These are phyloP conservation scores for Myriangium duriaei DNA, from an alignment of 2,329 filamentous ascomycete genomes.

Conservation along the genomic window DNA sequence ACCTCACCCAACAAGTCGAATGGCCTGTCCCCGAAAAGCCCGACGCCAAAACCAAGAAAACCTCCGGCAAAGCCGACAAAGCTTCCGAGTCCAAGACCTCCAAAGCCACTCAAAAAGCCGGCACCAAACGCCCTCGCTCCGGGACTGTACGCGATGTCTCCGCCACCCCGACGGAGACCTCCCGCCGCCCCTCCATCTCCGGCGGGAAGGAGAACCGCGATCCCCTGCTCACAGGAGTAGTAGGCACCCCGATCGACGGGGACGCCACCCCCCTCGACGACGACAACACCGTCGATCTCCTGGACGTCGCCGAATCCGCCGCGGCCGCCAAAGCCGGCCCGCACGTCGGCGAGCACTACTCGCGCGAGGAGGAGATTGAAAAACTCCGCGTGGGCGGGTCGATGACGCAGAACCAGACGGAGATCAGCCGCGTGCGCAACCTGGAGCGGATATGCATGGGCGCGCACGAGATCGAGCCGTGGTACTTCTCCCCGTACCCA, in stretches of 20 bases:
- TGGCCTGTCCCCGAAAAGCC: slow-evolving; percentile 88
- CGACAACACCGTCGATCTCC: slow-evolving; percentile 39
- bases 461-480: slow-evolving; percentile 80
- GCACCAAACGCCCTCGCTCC: slow-evolving; percentile 32
- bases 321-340: slow-evolving; percentile 38
- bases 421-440: slow-evolving; percentile 91
- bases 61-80: slow-evolving; percentile 28
- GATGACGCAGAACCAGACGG: slow-evolving; percentile 97
- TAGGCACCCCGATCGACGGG: slow-evolving; percentile 39
- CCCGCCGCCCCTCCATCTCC: slow-evolving; percentile 38
- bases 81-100: slow-evolving; percentile 21
- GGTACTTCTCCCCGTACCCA: slow-evolving; percentile 98
- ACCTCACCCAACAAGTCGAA: slow-evolving; percentile 82
- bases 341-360: slow-evolving; percentile 43
- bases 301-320: slow-evolving; percentile 40
- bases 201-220: slow-evolving; percentile 50
- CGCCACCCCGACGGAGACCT: slow-evolving; percentile 39
- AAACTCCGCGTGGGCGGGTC: slow-evolving; percentile 88
- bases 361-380: slow-evolving; percentile 85
- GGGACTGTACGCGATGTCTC: slow-evolving; percentile 36
- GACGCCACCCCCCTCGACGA: slow-evolving; percentile 38
- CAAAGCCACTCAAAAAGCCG: slow-evolving; percentile 24
- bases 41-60: slow-evolving; percentile 76
- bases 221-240: slow-evolving; percentile 32
- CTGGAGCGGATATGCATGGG: slow-evolving; percentile 92